Base-by-base conservation (phyloP, 2,329 filamentous ascomycete genomes). In the Epicoccum nigrum region DNA sequence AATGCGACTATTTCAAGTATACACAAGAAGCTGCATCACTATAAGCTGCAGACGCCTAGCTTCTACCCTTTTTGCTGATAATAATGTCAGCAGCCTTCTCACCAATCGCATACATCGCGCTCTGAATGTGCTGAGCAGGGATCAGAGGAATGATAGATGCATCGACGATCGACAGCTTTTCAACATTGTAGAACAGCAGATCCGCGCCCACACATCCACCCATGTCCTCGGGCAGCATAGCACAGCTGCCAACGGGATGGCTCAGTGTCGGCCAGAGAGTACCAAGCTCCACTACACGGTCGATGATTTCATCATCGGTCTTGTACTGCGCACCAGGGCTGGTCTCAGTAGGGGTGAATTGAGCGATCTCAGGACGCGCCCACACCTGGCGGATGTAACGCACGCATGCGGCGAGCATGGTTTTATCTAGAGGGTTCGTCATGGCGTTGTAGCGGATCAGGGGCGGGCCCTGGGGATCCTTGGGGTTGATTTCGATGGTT, bases 81-180 rank as follows among this genome's bases (percentile, higher is more conserved):
- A 72, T 71, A 2, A 71, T 60, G 40, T 67, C 46, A 7, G 61
- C 68, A 39, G 69, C 70, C 55, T 70, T 72, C 55, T 72, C 70
- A 9, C 63, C 64, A 17, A 72, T 50, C 21, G 65, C 69, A 48
- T 71, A 72, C 55, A 70, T 65, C 0, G 66, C 69, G 2, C 66
- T 55, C 42, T 71, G 69, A n/a, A 70, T 61, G 40, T 70, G 67
- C 51, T 65, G 63, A 4, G 54, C 55, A 2, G 69, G 68, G 30
- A 69, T 59, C 9, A 72, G 48, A n/a, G 69, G 68, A 13, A 72
- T 46, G 5, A 72, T 67, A 1, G 61, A 66, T 3, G 68, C 69
- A 50, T 71, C 69, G 4, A 71, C 60, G 31, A 72, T 60, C 1
- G 63, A 61, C 50, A 72, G 20, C 28, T 55, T 46, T 25, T 63